Percentiles rank a stretch among this genome's conserved stretches.
Evolutionary conservation across 202 grass and related monocot species (phyloP).

Genomic region (Carex arenaria): DNA sequence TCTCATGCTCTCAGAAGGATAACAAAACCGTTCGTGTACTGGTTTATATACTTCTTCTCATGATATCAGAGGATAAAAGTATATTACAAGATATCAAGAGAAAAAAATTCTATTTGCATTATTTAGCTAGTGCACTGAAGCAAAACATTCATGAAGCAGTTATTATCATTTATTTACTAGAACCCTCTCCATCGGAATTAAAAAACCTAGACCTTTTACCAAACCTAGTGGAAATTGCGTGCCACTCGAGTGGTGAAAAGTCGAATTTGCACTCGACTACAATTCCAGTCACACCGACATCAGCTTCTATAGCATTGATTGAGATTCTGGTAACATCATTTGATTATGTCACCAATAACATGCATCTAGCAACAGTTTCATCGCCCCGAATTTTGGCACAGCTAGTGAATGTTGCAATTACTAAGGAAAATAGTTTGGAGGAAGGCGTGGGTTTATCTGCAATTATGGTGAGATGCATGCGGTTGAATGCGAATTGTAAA

Average conservation of each 20-base stretch:
- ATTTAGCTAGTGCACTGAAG: conserved; percentile 81
- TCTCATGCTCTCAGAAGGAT: conserved; percentile 79
- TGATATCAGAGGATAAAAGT: conserved; percentile 94
- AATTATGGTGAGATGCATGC: conserved; percentile 85
- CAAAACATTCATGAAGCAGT: conserved; percentile 82
- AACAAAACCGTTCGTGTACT: conserved; percentile 62
- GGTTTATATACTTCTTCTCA: conserved; percentile 68
- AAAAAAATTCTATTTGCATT: conserved; percentile 63
- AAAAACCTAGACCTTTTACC: conserved; percentile 82
- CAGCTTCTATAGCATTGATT: conserved; percentile 94
- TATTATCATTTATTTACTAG: conserved; percentile 92
- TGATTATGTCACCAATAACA: conserved; percentile 96
- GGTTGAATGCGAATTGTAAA: conserved; percentile 78
- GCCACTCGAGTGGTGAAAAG: conserved; percentile 49
- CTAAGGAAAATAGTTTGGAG: conserved; percentile 39
- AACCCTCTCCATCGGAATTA: conserved; percentile 82
- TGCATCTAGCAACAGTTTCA: conserved; percentile 76
- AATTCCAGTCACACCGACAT: conserved; percentile 75
- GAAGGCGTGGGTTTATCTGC: conserved; percentile 81
- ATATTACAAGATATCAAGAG: conserved; percentile 88
- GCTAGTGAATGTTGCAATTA: conserved; percentile 74
- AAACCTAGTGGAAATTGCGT: conserved; percentile 74
- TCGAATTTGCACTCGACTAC: conserved; percentile 24
- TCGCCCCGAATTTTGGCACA: conserved; percentile 75
- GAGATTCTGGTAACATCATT: conserved; percentile 95